Evolutionary conservation across 2,329 filamentous ascomycete genomes (phyloP).

Genomic region (Epichloe festucae): DNA sequence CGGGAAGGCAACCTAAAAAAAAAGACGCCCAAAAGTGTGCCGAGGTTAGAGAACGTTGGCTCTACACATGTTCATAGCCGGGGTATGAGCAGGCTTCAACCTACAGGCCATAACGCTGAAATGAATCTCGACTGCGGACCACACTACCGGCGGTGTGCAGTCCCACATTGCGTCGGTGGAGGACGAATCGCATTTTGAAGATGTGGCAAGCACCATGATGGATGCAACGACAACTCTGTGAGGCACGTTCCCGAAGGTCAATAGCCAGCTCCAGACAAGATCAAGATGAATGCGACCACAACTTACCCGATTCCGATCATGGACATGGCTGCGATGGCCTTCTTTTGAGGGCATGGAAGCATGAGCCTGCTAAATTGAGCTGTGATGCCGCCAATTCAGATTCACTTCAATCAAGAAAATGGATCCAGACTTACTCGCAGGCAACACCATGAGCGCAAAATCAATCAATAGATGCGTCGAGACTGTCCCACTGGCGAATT

Average conservation of each 20-base stretch:
- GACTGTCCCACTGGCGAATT: conserved; percentile 4
- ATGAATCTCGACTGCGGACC: conserved; percentile 2
- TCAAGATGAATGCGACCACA: neutral
- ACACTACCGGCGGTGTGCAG: neutral
- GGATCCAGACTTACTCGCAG: neutral
- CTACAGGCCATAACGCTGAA: conserved; percentile 1
- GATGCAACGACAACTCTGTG: neutral
- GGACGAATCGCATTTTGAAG: neutral
- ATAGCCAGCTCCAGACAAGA: neutral
- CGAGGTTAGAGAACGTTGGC: neutral
- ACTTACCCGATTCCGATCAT: neutral
- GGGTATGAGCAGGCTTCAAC: neutral
- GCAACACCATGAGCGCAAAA: neutral
- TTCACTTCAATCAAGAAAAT: neutral
- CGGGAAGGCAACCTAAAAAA: conserved; percentile 2
- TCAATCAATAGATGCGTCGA: neutral
- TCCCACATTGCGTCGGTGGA: neutral
- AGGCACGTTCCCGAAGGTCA: neutral
- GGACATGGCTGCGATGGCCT: conserved; percentile 2
- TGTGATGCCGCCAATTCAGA: neutral
- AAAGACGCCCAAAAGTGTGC: neutral
- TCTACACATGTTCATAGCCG: neutral
- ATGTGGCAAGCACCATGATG: neutral
- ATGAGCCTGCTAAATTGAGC: neutral
- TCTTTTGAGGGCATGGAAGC: neutral